These are phyloP conservation scores for Suillus occidentalis DNA, from an alignment of 768 basidiomycete genomes.

Conservation along the genomic window DNA sequence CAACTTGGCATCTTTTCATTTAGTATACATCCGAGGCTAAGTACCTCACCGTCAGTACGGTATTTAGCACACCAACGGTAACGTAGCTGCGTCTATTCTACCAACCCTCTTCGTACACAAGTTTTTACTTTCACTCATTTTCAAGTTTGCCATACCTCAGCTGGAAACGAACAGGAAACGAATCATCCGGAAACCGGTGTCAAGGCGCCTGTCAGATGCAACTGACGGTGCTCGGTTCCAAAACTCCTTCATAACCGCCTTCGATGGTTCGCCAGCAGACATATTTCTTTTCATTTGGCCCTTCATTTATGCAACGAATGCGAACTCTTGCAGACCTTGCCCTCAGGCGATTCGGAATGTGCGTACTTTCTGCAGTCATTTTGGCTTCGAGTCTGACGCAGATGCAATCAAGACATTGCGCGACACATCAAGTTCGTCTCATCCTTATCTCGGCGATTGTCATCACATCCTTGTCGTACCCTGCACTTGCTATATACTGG, in stretches of 20 bases:
- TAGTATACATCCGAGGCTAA: not conserved
- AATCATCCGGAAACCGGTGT: not conserved
- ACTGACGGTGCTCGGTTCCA: conserved; percentile 6
- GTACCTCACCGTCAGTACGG: not conserved
- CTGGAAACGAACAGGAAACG: conserved; percentile 1
- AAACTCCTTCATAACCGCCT: not conserved
- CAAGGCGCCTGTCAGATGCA: not conserved
- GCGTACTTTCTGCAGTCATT: conserved; percentile 34
- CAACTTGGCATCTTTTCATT: conserved; percentile 4
- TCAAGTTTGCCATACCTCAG: not conserved
- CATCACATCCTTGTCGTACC: conserved; percentile 87
- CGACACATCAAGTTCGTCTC: conserved; percentile 86
- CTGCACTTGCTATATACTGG: conserved; percentile 83
- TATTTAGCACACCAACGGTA: not conserved
- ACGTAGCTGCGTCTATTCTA: not conserved
- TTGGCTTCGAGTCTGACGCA: conserved; percentile 11
- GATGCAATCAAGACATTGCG: conserved; percentile 63
- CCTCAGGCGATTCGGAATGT: conserved; percentile 81
- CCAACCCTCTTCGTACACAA: not conserved
- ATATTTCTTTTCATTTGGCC: conserved; percentile 18
- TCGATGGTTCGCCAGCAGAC: conserved; percentile 25
- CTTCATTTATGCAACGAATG: conserved; percentile 31
- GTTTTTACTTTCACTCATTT: not conserved
- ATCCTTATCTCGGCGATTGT: conserved; percentile 86
- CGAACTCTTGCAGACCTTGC: conserved; percentile 45